A percentile compares a stretch with the other conserved stretches of the same genome.
phyloP scores from a whole-genome alignment of 495 filamentous ascomycete species.

The Penicillium salamii region DNA sequence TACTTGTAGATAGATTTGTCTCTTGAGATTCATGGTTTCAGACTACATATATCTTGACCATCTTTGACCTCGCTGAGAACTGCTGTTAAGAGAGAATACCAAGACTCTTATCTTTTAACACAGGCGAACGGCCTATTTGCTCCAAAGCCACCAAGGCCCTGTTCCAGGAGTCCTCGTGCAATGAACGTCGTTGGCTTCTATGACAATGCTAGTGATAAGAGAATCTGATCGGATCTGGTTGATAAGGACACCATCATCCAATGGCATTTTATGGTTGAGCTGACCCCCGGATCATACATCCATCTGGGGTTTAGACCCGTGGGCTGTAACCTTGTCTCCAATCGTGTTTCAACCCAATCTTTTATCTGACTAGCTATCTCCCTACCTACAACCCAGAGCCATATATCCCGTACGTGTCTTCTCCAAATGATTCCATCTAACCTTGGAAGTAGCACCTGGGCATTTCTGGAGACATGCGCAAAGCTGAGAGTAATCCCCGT shows the following conservation, averaged over 20 bases:
- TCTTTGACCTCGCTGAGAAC: not conserved
- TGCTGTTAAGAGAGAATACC: not conserved
- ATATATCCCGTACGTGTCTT: too few species aligned
- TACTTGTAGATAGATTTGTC: not conserved
- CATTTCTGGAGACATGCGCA: too few species aligned
- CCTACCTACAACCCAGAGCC: too few species aligned
- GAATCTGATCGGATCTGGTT: not conserved
- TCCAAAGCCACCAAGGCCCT: not conserved
- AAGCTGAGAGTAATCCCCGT: too few species aligned
- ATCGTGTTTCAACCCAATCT: too few species aligned
- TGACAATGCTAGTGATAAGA: slow-evolving; percentile 3
- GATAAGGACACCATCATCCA: slow-evolving; percentile 15
- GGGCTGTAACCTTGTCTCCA: too few species aligned
- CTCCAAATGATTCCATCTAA: too few species aligned
- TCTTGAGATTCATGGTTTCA: not conserved
- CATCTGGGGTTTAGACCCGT: slow-evolving; percentile 18
- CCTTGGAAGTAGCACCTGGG: too few species aligned
- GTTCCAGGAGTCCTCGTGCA: not conserved
- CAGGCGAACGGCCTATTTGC: not conserved
- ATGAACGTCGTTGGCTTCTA: not conserved
- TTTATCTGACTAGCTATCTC: too few species aligned
- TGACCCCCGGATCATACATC: slow-evolving; percentile 14
- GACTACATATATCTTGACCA: slow-evolving; percentile 1
- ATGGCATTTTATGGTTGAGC: not conserved
- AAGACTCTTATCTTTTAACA: slow-evolving; percentile 9